A percentile compares a stretch with the other conserved stretches of the same genome.
phyloP scores from a whole-genome alignment of 108 stramenopile species.

The Conticribra weissflogii region DNA sequence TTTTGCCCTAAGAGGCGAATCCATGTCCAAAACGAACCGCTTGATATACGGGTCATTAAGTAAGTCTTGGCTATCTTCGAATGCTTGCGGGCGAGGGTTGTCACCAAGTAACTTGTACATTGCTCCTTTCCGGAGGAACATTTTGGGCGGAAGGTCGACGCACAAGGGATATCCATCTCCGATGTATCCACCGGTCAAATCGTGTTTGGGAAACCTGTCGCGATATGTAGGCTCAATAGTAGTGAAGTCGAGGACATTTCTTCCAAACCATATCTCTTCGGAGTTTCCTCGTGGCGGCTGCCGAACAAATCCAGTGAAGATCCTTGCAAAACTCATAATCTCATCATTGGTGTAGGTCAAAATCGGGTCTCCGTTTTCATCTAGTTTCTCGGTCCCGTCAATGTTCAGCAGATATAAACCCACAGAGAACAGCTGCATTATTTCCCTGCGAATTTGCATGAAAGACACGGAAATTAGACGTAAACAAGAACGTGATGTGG shows the following conservation, averaged over 20 bases:
- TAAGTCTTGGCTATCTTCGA: constrained; percentile 34
- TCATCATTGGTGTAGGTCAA: constrained; percentile 56
- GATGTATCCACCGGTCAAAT: constrained; percentile 65
- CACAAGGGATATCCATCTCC: constrained; percentile 67
- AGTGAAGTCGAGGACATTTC: constrained; percentile 62
- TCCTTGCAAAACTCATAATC: constrained; percentile 60
- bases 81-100: constrained; percentile 35
- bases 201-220: constrained; percentile 66
- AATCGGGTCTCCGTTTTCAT: constrained; percentile 40
- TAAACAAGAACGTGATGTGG: background rate
- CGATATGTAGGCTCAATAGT: constrained; percentile 47
- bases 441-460: no score
- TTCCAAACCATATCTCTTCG: constrained; percentile 31
- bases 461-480: background rate
- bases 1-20: constrained; percentile 41
- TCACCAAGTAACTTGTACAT: constrained; percentile 60
- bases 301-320: constrained; percentile 68
- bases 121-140: constrained; percentile 59
- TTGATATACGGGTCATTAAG: constrained; percentile 33
- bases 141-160: constrained; percentile 41
- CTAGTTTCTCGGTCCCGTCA: constrained; percentile 50
- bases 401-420: constrained; percentile 47
- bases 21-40: constrained; percentile 22
- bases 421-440: constrained; percentile 64
- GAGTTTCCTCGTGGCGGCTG: constrained; percentile 53